Base-by-base conservation (phyloP, 805 yeast genomes). In the Candida jianshihensis region DNA sequence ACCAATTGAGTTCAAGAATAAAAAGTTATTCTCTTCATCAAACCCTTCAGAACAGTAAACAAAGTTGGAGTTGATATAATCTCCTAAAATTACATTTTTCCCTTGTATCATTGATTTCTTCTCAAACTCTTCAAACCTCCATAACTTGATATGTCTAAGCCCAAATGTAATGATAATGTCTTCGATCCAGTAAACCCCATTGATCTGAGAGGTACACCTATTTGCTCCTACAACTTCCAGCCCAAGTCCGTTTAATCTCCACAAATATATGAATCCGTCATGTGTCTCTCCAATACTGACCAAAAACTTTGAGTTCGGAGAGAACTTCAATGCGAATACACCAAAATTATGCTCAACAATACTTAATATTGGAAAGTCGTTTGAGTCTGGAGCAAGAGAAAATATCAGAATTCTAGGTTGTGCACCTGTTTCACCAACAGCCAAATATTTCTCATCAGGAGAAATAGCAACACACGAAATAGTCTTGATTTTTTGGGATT, bases 351-450 rank as follows among this genome's bases (percentile, higher is more conserved):
- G 92, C 42, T 79, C 87, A 36, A 64, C 57, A 1, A 78, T 67
- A 13, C 70, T 60, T 8, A 73, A 71, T 6, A 78, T 53, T 1
- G 86, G 84, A n/a, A 50, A 55, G 5, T 58, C 48, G 11, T 61
- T 48, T 32, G 75, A 64, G 41, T 68, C 68, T 13, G 68, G 62
- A 0, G 79, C 78, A 13, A 78, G 56, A 3, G 84, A 76, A 48
- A 69, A 81, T 12, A 81, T 46, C 16, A 79, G 56, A 2, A 82
- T 66, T 15, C 88, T 61, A 1, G 90, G 90, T 43, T 70, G 75
- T 42, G 77, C 78, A 0, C 89, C 89, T 0, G 68, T 54, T 49
- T 82, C 90, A 3, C 90, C 90, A 13, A 80, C 73, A 0, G 87
- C 87, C 19, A 82, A 53, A 5, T 74, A 45, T 31, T 56, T 63